These are phyloP conservation scores for Capsicum baccatum DNA, from an alignment of 257 asterid genomes.

Conservation along the genomic window DNA sequence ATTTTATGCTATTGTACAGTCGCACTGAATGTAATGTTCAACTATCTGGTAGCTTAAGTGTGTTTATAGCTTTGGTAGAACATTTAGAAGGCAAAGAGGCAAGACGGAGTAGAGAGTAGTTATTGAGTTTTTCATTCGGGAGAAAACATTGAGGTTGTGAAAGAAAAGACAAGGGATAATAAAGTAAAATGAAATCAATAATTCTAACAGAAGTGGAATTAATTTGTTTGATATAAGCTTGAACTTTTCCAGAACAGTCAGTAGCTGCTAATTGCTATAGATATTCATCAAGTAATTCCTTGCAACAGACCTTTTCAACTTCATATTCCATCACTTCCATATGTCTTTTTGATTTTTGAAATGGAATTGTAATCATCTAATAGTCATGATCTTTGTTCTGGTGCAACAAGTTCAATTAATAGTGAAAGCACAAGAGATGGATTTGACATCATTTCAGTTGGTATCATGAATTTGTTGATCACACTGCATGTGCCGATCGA, in stretches of 20 bases:
- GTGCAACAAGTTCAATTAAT: background rate
- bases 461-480: no score
- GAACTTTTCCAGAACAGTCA: background rate
- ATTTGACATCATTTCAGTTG: background rate
- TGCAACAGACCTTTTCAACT: background rate
- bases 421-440: background rate
- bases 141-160: no score
- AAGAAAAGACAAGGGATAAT: no score
- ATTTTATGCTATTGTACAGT: background rate
- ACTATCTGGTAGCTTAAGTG: background rate
- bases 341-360: background rate
- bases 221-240: background rate
- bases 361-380: background rate
- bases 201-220: no score
- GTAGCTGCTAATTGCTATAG: background rate
- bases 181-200: no score
- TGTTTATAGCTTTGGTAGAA: background rate
- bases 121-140: no score
- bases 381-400: background rate
- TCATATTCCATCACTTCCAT: background rate
- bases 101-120: no score
- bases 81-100: background rate
- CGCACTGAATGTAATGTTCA: background rate
- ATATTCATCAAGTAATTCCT: background rate
- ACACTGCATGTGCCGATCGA: no score